Conservation (phyloP, 441 rosid genomes). For the Codiaeum variegatum region DNA sequence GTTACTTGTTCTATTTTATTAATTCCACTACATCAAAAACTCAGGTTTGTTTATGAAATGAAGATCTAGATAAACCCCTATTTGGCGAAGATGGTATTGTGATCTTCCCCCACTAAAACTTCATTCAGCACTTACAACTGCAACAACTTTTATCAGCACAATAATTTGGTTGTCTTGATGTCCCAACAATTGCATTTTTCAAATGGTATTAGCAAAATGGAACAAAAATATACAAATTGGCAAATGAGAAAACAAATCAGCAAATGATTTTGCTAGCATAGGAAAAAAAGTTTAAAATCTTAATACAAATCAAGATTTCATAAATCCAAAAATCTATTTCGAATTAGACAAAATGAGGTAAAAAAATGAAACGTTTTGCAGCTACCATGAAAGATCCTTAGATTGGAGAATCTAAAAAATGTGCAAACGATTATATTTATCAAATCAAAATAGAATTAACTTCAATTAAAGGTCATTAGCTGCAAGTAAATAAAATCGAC, state of each 20-base stretch:
- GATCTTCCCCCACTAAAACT: constrained; percentile 33
- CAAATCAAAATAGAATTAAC: too few relatives aligned
- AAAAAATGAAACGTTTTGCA: background rate
- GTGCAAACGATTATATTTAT: too few relatives aligned
- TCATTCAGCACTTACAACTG: constrained; percentile 36
- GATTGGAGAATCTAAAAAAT: background rate
- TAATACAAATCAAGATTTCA: background rate
- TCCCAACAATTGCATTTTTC: constrained; percentile 58
- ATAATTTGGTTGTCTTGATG: constrained; percentile 40
- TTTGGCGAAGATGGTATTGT: constrained; percentile 44
- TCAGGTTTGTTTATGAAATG: constrained; percentile 53
- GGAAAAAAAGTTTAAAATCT: background rate
- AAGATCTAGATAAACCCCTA: constrained; percentile 43
- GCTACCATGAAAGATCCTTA: background rate
- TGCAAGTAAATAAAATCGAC: too few relatives aligned
- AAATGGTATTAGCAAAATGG: constrained; percentile 36
- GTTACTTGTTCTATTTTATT: too few relatives aligned
- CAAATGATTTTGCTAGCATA: background rate
- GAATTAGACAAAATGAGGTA: background rate
- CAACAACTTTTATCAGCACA: constrained; percentile 48
- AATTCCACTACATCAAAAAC: too few relatives aligned
- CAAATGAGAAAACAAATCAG: background rate
- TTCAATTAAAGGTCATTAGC: too few relatives aligned
- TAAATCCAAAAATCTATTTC: background rate
- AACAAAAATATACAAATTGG: background rate